Evolutionary conservation across 257 asterid species (phyloP), one percentile per base, ranked within the genome.

Genomic region (Cinchona pubescens): DNA sequence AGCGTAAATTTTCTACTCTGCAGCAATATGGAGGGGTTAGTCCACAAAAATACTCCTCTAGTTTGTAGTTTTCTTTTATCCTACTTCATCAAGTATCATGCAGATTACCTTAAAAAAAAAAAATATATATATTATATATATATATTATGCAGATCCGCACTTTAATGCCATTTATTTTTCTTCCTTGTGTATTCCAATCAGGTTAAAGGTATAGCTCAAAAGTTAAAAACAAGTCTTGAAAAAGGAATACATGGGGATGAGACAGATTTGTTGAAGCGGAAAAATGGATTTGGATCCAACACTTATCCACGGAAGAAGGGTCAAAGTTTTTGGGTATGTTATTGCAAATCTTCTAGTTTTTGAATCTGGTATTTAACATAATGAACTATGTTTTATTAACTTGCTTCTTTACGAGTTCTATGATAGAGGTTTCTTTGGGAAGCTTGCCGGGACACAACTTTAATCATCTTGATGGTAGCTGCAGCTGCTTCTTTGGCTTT

Each of bases 401-500:
- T 51, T 71, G 59, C 66, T 62, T 75, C 35, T 80, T 64, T 67
- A 8, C 42, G 65, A 11, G 7, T 38, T 76, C 51, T 67, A 10
- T n/a, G 79, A 10, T 80, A 94, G 99, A 88, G 83, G 77, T 94
- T 94, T 85, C 82, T 94, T 55, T 92, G 97, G 97, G 99, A 94
- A 10, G 97, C 99, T 66, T 92, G 97, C 77, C 84, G 88, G 46
- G 99, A 94, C 80, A 94, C 97, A 9, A 94, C 99, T 40, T 80
- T 94, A 74, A 87, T 94, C 72, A 94, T 94, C 82, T 85, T 94
- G 90, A 92, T 90, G 97, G 93, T 94, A 19, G 99, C 99, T 75
- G 97, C 99, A 21, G 97, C 97, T 79, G 99, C 99, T 83, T 94
- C 99, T 48, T 85, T 94, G 82, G 97, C 90, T 15, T 91, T 94